A percentile compares a stretch with the other conserved stretches of the same genome.
These are phyloP conservation scores for Apiospora phragmitis DNA, from an alignment of 2,329 filamentous ascomycete genomes.

Conservation along the genomic window DNA sequence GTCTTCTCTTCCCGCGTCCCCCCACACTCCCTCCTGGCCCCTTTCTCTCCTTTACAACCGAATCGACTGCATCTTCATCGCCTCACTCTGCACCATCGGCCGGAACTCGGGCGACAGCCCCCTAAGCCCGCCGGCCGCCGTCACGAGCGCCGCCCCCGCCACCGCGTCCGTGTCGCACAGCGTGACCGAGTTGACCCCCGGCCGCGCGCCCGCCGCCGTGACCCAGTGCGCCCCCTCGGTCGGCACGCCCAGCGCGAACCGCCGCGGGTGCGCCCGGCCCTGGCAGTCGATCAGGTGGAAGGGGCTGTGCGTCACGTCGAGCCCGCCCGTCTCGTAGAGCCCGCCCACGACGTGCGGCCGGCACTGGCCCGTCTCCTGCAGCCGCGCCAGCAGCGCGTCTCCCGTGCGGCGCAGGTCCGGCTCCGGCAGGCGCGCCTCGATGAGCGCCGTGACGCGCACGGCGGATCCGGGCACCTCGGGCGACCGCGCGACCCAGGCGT, in stretches of 20 bases:
- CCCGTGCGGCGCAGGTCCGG: constrained; percentile 15
- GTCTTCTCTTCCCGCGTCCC: background rate
- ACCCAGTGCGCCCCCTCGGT: constrained; percentile 23
- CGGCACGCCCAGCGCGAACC: constrained; percentile 20
- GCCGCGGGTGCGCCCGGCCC: constrained; percentile 15
- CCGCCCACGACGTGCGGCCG: constrained; percentile 14
- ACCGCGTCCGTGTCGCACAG: constrained; percentile 18
- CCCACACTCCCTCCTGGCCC: background rate
- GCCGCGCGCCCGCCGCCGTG: constrained; percentile 18
- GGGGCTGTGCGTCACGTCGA: constrained; percentile 14
- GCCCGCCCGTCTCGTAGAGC: constrained; percentile 15
- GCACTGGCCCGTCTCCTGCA: constrained; percentile 18
- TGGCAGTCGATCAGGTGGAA: constrained; percentile 15
- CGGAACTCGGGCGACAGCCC: background rate
- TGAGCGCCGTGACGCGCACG: constrained; percentile 18
- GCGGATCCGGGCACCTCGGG: constrained; percentile 12
- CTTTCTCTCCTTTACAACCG: background rate
- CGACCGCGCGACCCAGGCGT: constrained; percentile 15
- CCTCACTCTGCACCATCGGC: background rate
- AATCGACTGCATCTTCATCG: background rate
- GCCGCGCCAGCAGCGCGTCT: constrained; percentile 17
- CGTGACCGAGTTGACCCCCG: constrained; percentile 20
- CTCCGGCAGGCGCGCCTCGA: constrained; percentile 21
- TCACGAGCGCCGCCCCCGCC: constrained; percentile 11
- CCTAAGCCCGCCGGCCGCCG: background rate